A percentile compares a stretch with the other conserved stretches of the same genome.
phyloP scores from a whole-genome alignment of 1,284 basidiomycete species.

The Boletus sp. region DNA sequence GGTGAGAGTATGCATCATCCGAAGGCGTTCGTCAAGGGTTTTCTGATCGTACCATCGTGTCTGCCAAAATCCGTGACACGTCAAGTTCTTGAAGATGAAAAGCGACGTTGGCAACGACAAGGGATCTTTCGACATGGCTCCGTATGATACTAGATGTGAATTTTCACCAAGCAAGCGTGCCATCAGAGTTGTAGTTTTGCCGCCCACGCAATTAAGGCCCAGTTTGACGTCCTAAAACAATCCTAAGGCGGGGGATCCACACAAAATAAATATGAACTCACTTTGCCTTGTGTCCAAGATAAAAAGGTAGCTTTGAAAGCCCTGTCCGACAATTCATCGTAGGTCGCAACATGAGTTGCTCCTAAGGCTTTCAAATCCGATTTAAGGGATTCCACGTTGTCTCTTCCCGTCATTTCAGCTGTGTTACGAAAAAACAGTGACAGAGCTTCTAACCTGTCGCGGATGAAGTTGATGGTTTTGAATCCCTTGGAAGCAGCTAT shows the following conservation, averaged over 20 bases:
- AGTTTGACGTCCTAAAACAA: conserved; percentile 53
- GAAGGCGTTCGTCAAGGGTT: conserved; percentile 40
- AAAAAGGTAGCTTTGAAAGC: conserved; percentile 49
- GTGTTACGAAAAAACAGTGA: neutral
- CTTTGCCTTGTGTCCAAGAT: conserved; percentile 61
- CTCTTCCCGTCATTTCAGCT: conserved; percentile 36
- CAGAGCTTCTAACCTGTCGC: conserved; percentile 51
- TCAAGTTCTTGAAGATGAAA: conserved; percentile 81
- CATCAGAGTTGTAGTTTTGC: conserved; percentile 67
- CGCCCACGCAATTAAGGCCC: conserved; percentile 79
- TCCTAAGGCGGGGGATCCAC: neutral
- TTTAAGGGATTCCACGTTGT: conserved; percentile 52
- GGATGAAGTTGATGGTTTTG: conserved; percentile 77
- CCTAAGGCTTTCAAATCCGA: conserved; percentile 57
- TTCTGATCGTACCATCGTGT: conserved; percentile 64
- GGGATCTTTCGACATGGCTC: conserved; percentile 85
- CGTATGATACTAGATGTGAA: conserved; percentile 80
- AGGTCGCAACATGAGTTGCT: conserved; percentile 71
- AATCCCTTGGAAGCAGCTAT: conserved; percentile 67
- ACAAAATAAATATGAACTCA: conserved; percentile 18
- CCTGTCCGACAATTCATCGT: conserved; percentile 65
- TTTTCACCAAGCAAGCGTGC: conserved; percentile 60
- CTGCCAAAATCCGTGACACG: conserved; percentile 75
- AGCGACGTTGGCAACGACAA: conserved; percentile 73
- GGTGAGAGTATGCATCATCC: conserved; percentile 53